Percentiles rank a stretch among this genome's conserved stretches.
Evolutionary conservation across 768 basidiomycete genomes (phyloP).

Genomic region (Polyporus arcularius): DNA sequence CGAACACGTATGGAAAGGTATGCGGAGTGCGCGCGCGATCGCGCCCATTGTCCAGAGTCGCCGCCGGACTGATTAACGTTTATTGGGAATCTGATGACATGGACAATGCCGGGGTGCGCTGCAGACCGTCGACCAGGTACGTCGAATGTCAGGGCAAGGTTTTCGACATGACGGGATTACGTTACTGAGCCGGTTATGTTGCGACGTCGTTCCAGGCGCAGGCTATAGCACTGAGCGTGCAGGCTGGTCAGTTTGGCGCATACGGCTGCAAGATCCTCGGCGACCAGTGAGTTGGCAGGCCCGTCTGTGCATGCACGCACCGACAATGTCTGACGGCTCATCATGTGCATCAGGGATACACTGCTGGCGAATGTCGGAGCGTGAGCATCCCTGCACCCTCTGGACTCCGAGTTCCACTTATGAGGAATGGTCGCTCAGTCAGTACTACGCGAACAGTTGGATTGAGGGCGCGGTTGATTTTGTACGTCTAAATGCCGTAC

Average conservation of each 20-base stretch:
- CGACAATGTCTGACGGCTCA: neutral
- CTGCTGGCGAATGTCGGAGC: slow-evolving; percentile 24
- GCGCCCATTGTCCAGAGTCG: slow-evolving; percentile 1
- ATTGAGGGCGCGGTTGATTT: slow-evolving; percentile 28
- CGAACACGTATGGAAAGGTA: slow-evolving; percentile 26
- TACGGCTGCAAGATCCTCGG: slow-evolving; percentile 26
- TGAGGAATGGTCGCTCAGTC: slow-evolving; percentile 7
- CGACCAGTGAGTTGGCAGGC: slow-evolving; percentile 13
- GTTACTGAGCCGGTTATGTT: slow-evolving; percentile 1
- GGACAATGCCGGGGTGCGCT: neutral
- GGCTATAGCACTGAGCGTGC: slow-evolving; percentile 26
- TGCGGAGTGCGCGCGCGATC: neutral
- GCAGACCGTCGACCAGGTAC: slow-evolving; percentile 21
- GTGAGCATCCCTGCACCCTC: slow-evolving; percentile 10
- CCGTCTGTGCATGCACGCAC: neutral
- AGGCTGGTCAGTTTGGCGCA: slow-evolving; percentile 22
- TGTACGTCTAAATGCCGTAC: slow-evolving; percentile 14
- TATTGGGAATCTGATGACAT: neutral
- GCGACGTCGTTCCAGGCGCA: slow-evolving; percentile 12
- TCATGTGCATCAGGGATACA: slow-evolving; percentile 18
- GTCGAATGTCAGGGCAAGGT: neutral
- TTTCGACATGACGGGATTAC: neutral
- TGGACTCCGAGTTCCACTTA: neutral
- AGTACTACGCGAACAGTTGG: slow-evolving; percentile 27
- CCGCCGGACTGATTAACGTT: neutral